phyloP scores from a whole-genome alignment of 345 rosid genomes.

The Cochlearia excelsa region DNA sequence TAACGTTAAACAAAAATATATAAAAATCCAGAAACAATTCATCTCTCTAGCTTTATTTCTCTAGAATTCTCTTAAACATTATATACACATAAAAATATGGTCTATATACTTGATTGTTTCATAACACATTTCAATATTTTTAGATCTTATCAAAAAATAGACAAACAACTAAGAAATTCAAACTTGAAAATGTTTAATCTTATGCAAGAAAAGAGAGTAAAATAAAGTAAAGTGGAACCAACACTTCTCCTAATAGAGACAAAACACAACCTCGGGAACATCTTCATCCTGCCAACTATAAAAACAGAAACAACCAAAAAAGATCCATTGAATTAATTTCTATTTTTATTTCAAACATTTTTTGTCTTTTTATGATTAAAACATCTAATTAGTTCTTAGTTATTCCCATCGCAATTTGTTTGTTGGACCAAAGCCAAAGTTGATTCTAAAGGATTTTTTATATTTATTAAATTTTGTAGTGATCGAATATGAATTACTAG shows the following conservation, averaged over 20 bases:
- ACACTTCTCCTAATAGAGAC: conserved; percentile 40
- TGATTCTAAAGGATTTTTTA: conserved; percentile 21
- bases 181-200: conserved; percentile 11
- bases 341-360: conserved; percentile 17
- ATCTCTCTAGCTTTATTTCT: no score
- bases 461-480: background rate
- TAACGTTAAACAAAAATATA: no score
- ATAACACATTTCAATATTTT: background rate
- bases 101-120: no score
- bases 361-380: conserved; percentile 16
- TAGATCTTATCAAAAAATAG: conserved; percentile 22
- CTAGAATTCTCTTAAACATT: no score
- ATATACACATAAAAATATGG: no score
- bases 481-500: background rate
- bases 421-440: conserved; percentile 30
- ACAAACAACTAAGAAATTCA: conserved; percentile 3
- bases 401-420: conserved; percentile 27
- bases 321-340: conserved; percentile 10
- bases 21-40: no score
- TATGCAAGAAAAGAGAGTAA: conserved; percentile 24
- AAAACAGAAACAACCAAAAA: conserved; percentile 50
- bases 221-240: conserved; percentile 11
- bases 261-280: conserved; percentile 54
- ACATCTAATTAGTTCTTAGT: conserved; percentile 10
- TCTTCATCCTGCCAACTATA: conserved; percentile 56